Evolutionary conservation across 352 stramenopile genomes (phyloP), one percentile per base, ranked within the genome.

Genomic region (Pythium phragmitis): DNA sequence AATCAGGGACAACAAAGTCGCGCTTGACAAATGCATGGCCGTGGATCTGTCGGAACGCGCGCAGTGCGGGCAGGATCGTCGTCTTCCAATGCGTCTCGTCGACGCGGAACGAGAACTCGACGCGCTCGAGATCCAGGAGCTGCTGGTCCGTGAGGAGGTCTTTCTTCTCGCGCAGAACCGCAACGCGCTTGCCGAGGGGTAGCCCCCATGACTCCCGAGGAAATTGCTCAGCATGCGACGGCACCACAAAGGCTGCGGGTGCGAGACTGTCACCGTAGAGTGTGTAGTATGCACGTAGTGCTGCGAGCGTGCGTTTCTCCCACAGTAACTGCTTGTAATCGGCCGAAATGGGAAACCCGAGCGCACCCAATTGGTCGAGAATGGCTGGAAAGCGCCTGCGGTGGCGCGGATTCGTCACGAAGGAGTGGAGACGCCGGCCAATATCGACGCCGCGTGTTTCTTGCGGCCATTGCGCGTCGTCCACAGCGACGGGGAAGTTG

Each of bases 61-160:
- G n/a, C 13, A 75, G 39, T 9, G 68, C 57, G 30, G 68, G 68
- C 26, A 57, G 37, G 47, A 72, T 62, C 46, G 63, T 65, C 16
- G 26, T 23, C 0, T 43, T 14, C 73, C 73, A 80, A 36, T 69
- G 67, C 21, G 56, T 67, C 26, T 72, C 57, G 26, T 50, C 23
- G 30, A 71, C 58, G 19, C 65, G 36, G 14, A 77, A 76, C 4
- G 64, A 65, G 45, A 80, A 75, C 13, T 34, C 67, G 17, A 80
- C 21, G 3, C 8, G 3, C 19, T 66, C 51, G 6, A 83, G 56
- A 6, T 68, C 65, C 1, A 51, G 30, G 16, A 26, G 42, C 26
- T 57, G 46, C 1, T 57, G 26, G 30, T 63, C 65, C 5, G 37
- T 39, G 42, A 65, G 42, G 1, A 30, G 19, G 52, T 65, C 37